phyloP scores from a whole-genome alignment of 2,329 filamentous ascomycete species.

The Penicillium sp. region DNA sequence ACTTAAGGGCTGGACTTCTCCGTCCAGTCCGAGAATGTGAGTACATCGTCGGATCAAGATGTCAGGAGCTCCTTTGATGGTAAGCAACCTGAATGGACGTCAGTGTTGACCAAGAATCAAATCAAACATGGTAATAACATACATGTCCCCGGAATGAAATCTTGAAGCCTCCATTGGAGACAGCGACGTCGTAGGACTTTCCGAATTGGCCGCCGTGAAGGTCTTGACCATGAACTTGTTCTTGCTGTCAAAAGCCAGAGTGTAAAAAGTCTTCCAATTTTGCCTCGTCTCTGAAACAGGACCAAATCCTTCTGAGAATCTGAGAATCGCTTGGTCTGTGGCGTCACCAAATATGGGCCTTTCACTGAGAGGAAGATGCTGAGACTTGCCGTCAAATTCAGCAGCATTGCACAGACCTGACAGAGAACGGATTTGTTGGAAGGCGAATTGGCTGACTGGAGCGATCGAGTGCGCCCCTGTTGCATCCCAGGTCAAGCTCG shows the following conservation, averaged over 20 bases:
- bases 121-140: background rate
- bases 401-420: conserved; percentile 73
- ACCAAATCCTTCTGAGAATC: conserved; percentile 68
- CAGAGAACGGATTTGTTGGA: conserved; percentile 62
- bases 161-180: background rate
- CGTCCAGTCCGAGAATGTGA: conserved; percentile 58
- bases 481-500: conserved; percentile 53
- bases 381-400: conserved; percentile 69
- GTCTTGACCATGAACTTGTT: conserved; percentile 79
- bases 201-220: conserved; percentile 44
- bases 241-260: conserved; percentile 76
- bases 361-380: conserved; percentile 59
- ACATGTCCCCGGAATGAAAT: background rate
- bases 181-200: background rate
- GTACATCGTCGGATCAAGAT: conserved; percentile 67
- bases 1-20: conserved; percentile 55
- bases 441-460: conserved; percentile 36
- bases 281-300: conserved; percentile 61
- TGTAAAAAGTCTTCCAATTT: conserved; percentile 66
- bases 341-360: conserved; percentile 72
- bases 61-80: conserved; percentile 79
- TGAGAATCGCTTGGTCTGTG: conserved; percentile 72
- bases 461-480: conserved; percentile 49
- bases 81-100: conserved; percentile 53
- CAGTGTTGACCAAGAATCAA: background rate